Base-by-base conservation (phyloP, 805 yeast species). In the Candida boidinii region DNA sequence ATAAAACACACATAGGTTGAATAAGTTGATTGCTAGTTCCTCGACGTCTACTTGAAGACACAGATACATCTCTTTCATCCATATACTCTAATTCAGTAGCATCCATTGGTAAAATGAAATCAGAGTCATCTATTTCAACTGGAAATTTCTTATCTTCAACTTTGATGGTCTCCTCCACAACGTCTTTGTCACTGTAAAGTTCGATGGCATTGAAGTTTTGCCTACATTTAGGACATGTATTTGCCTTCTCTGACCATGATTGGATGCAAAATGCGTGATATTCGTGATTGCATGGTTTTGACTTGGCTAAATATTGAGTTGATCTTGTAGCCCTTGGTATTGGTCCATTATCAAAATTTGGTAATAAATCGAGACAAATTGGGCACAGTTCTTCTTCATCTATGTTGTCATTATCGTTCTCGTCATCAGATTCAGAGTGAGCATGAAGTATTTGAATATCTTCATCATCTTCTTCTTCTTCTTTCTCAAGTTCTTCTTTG, bases 161-260 rank as follows among this genome's bases (percentile, higher is more conserved):
- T 2, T 39, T 17, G 4, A 43, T 36, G 4, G 29, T 26, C n/a
- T 44, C 45, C n/a, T 44, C 45, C 8, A 49, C 15, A 5, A 45
- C 47, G 6, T 37, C 28, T 3, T 33, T 32, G 3, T 37, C 35
- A 2, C 44, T 36, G 7, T 46, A 12, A 9, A 49, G 18, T 30
- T 48, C 56, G 7, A 54, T 41, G 5, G 26, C 17, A 7, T 44
- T 40, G 31, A 53, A 45, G 13, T 36, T 41, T 2, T 47, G 31
- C 7, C 63, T 44, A 33, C 64, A 58, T 34, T 53, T 48, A 6
- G 64, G 62, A 30, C 63, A 56, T 11, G 58, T 52, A 27, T 55
- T 56, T 13, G 61, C 59, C 37, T 55, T 44, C 33, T 49, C 48
- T 2, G 57, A 41, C 64, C 64, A 58, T 24, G 55, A 52, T 26